These are phyloP conservation scores for Podaxis sp. DNA, from an alignment of 768 basidiomycete genomes.

Conservation along the genomic window DNA sequence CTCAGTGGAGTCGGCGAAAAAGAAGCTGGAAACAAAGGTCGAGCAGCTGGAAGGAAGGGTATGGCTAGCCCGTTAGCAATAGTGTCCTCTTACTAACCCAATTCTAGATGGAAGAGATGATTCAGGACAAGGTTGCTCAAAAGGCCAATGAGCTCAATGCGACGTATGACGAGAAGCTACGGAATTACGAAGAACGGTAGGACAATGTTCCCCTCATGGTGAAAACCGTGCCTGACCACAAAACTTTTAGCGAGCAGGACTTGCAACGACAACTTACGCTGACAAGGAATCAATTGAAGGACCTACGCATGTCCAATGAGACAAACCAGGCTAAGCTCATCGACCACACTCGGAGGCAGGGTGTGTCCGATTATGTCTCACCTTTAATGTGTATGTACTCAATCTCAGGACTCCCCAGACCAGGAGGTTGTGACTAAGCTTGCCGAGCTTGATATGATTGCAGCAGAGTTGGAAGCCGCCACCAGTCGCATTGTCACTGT, in stretches of 20 bases:
- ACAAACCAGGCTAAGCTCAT: slow-evolving; percentile 89
- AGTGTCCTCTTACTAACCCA: background rate
- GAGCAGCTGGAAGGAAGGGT: slow-evolving; percentile 86
- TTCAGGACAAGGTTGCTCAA: slow-evolving; percentile 81
- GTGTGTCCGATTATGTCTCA: slow-evolving; percentile 29
- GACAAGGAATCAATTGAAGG: slow-evolving; percentile 83
- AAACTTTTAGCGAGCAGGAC: slow-evolving; percentile 73
- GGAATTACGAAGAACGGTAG: slow-evolving; percentile 95
- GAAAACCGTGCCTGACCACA: background rate
- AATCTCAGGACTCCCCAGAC: slow-evolving; percentile 40
- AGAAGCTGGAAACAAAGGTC: slow-evolving; percentile 66
- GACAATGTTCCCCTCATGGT: slow-evolving; percentile 15
- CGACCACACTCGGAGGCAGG: slow-evolving; percentile 88
- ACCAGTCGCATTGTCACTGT: slow-evolving; percentile 90
- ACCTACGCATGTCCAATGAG: slow-evolving; percentile 88
- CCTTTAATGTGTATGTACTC: background rate
- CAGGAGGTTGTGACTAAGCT: slow-evolving; percentile 89
- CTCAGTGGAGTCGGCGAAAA: slow-evolving; percentile 63
- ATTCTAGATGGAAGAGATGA: slow-evolving; percentile 87
- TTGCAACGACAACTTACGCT: slow-evolving; percentile 88
- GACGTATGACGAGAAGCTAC: slow-evolving; percentile 91
- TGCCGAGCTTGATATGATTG: slow-evolving; percentile 92
- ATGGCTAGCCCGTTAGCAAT: slow-evolving; percentile 11
- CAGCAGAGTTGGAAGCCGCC: slow-evolving; percentile 91
- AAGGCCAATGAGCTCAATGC: slow-evolving; percentile 98